Conservation (phyloP, 2,329 filamentous ascomycete species). For the Fusarium cyanostomum region DNA sequence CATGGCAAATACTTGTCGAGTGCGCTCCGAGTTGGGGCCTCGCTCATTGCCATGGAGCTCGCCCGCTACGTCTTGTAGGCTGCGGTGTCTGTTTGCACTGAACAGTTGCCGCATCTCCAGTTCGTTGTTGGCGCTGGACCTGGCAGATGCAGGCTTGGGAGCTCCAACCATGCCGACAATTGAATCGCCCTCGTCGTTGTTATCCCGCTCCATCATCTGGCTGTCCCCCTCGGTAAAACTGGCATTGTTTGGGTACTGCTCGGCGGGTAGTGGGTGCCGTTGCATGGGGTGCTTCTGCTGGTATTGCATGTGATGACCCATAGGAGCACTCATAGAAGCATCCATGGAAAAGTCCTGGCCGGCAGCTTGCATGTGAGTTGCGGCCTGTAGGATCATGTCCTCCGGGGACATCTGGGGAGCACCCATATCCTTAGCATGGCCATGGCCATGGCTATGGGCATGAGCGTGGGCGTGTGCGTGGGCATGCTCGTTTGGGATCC, state of each 20-base stretch:
- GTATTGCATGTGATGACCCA: slow-evolving; percentile 55
- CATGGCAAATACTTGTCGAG: slow-evolving; percentile 89
- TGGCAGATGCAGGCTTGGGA: slow-evolving; percentile 66
- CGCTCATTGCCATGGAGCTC: slow-evolving; percentile 83
- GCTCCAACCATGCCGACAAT: slow-evolving; percentile 56
- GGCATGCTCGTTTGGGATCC: slow-evolving; percentile 54
- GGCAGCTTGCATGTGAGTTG: slow-evolving; percentile 63
- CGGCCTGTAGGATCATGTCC: slow-evolving; percentile 67
- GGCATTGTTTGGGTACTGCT: slow-evolving; percentile 61
- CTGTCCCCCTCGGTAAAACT: slow-evolving; percentile 68
- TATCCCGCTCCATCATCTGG: slow-evolving; percentile 69
- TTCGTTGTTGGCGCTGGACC: slow-evolving; percentile 81
- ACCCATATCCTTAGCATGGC: slow-evolving; percentile 56
- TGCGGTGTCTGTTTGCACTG: slow-evolving; percentile 72
- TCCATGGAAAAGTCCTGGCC: slow-evolving; percentile 62
- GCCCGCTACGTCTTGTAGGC: slow-evolving; percentile 74
- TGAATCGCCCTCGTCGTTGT: slow-evolving; percentile 66
- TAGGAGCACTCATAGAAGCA: slow-evolving; percentile 54
- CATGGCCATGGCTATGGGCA: slow-evolving; percentile 41
- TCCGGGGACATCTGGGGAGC: slow-evolving; percentile 63
- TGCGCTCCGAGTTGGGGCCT: slow-evolving; percentile 82
- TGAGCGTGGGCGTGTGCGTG: slow-evolving; percentile 23
- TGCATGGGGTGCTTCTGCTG: slow-evolving; percentile 53
- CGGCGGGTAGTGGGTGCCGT: slow-evolving; percentile 63
- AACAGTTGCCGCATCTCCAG: slow-evolving; percentile 82